A percentile compares a stretch with the other conserved stretches of the same genome.
Conservation (phyloP, 1,284 basidiomycete genomes). For the Porogramme epimiltina region DNA sequence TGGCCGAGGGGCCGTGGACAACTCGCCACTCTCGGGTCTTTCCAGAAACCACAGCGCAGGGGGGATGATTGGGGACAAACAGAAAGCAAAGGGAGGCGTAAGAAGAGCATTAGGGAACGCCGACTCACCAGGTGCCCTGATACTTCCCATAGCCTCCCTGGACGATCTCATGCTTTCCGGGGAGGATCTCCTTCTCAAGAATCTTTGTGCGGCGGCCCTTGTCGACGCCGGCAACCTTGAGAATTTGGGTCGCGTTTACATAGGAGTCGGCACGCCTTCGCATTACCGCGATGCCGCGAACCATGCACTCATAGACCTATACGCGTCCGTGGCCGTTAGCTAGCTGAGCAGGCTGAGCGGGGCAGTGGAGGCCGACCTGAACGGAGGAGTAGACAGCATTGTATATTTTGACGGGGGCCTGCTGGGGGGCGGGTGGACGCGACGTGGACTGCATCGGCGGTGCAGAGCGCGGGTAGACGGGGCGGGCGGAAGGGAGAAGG, state of each 20-base stretch:
- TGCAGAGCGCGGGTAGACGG: constrained; percentile 7
- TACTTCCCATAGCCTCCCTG: constrained; percentile 99
- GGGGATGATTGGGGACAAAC: background rate
- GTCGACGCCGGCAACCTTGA: constrained; percentile 98
- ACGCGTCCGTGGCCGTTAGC: constrained; percentile 36
- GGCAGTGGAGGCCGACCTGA: constrained; percentile 53
- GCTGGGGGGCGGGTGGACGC: constrained; percentile 44
- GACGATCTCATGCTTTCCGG: constrained; percentile 97
- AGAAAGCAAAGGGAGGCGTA: background rate
- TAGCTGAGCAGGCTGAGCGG: background rate
- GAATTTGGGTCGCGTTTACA: constrained; percentile 98
- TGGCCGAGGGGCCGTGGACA: too few relatives aligned
- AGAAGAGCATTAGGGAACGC: background rate
- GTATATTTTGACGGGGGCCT: constrained; percentile 79
- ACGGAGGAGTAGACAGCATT: constrained; percentile 89
- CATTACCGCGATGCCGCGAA: constrained; percentile 98
- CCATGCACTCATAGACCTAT: constrained; percentile 95
- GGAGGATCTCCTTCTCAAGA: constrained; percentile 95
- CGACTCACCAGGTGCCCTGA: constrained; percentile 92
- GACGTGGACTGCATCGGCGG: constrained; percentile 36
- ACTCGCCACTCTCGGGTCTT: too few relatives aligned
- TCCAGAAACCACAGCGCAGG: too few relatives aligned
- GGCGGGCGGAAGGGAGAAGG: constrained; percentile 10
- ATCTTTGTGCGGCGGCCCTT: constrained; percentile 98
- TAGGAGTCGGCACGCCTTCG: constrained; percentile 91